Evolutionary conservation across 2,329 filamentous ascomycete species (phyloP), one percentile per base, ranked within the genome.

Genomic region (Aspergillus ibericus): DNA sequence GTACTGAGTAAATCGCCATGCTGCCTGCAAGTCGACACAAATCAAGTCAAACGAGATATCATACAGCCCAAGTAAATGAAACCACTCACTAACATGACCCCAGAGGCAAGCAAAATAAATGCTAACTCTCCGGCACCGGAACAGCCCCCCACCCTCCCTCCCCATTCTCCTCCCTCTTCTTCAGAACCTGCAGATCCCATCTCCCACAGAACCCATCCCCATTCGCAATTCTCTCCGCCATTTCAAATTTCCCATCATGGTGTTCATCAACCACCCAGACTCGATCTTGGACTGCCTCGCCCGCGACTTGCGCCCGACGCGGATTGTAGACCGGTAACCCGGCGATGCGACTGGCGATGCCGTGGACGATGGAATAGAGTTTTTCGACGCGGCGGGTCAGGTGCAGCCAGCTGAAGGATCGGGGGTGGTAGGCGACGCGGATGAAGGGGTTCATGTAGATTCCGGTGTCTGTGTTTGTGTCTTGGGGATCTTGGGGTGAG

Each of bases 391-490:
- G 83, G 56, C 84, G 83, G 4, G 83, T 82, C 27, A 86, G 72
- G 2, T 78, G 75, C 1, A 91, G 77, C 82, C 84, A 87, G 0
- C 75, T 74, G 10, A 89, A 79, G 0, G 85, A 83, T 3, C 70
- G 70, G 32, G 78, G 73, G 38, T 83, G 81, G 70, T 92, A 91
- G 1, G 89, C 85, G 3, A 90, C 87, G 15, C 89, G 84, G 42
- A 92, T 83, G 68, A 84, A 91, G 0, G 89, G 89, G 68, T 92
- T 92, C 79, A 91, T 84, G 68, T 85, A 91, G 51, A 90, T 86
- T 1, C 84, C 85, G 0, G 82, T 81, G 35, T 83, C 79, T 5
- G 65, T 64, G 25, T 70, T 66, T 5, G n/a, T n/a, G n/a, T 71
- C 68, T 35, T 72, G 65, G 53, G 13, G 44, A 16, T 3, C n/a